A percentile compares a stretch with the other conserved stretches of the same genome.
Evolutionary conservation across 2,329 filamentous ascomycete genomes (phyloP).

Genomic region (Clathrospora elynae): DNA sequence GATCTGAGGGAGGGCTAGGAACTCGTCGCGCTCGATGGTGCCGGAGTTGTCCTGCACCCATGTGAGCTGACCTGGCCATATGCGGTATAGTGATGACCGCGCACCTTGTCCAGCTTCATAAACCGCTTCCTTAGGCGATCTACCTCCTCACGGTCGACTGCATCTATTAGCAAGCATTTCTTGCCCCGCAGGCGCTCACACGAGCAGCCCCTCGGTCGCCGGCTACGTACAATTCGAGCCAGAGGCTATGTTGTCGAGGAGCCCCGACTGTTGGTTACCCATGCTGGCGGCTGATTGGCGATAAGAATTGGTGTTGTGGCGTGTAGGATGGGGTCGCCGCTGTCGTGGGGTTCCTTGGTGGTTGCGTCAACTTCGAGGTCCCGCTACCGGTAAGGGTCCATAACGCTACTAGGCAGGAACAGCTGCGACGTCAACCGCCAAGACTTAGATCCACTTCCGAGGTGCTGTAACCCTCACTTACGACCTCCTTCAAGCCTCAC

Average conservation of each 20-base stretch:
- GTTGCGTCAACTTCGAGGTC: conserved; percentile 21
- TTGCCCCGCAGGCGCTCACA: conserved; percentile 35
- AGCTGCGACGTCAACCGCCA: conserved; percentile 33
- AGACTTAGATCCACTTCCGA: conserved; percentile 24
- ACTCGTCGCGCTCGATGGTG: conserved; percentile 98
- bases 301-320: conserved; percentile 18
- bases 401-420: conserved; percentile 20
- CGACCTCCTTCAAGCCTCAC: not conserved
- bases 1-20: conserved; percentile 94
- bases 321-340: conserved; percentile 21
- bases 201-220: conserved; percentile 21
- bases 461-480: conserved; percentile 10
- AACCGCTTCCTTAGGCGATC: conserved; percentile 95
- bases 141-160: conserved; percentile 96
- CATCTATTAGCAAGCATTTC: conserved; percentile 32
- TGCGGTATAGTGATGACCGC: conserved; percentile 18
- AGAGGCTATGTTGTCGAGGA: conserved; percentile 95
- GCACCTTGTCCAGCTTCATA: conserved; percentile 98
- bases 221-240: conserved; percentile 83
- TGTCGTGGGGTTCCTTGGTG: conserved; percentile 27
- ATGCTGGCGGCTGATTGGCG: conserved; percentile 45
- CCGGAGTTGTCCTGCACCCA: conserved; percentile 83
- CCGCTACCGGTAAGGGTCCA: conserved; percentile 23
- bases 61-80: conserved; percentile 1
- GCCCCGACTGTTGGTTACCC: conserved; percentile 64